phyloP scores from a whole-genome alignment of 2,329 filamentous ascomycete genomes.

The Ceratocystis colombiana region DNA sequence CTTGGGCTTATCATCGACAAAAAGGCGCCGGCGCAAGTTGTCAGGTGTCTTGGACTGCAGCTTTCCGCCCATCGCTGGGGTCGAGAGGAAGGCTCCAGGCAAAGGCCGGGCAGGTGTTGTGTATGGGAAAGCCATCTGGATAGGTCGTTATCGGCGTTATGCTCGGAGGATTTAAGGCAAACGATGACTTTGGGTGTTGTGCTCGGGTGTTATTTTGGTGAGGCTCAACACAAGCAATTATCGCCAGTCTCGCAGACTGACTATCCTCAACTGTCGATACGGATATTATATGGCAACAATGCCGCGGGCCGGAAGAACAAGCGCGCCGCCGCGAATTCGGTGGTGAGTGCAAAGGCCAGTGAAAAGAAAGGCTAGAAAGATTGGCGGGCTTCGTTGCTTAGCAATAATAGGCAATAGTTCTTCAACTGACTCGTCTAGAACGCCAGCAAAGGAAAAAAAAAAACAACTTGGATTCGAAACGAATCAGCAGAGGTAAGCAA shows the following conservation, averaged over 20 bases:
- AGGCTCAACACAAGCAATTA: not conserved
- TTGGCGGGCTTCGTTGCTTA: not conserved
- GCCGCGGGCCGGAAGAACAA: not conserved
- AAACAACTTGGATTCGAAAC: not conserved
- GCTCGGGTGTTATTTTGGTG: no score
- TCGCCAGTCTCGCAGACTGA: no score
- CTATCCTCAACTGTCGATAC: not conserved
- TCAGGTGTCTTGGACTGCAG: constrained; percentile 32
- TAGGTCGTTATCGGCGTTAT: not conserved
- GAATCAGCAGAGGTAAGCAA: not conserved
- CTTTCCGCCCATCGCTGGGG: constrained; percentile 50
- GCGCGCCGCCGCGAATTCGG: not conserved
- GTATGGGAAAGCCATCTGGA: constrained; percentile 44
- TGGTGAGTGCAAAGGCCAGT: not conserved
- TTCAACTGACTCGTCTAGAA: not conserved
- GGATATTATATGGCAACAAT: not conserved
- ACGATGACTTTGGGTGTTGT: not conserved
- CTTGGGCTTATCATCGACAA: constrained; percentile 31
- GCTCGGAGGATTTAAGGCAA: not conserved
- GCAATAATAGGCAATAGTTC: not conserved
- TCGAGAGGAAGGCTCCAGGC: constrained; percentile 66
- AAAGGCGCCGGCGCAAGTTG: constrained; percentile 44
- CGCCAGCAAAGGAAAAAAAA: not conserved
- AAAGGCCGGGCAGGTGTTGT: constrained; percentile 61
- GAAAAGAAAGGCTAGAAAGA: not conserved